phyloP scores from a whole-genome alignment of 371 early-diverging fungal genomes.

The Apophysomyces variabilis region DNA sequence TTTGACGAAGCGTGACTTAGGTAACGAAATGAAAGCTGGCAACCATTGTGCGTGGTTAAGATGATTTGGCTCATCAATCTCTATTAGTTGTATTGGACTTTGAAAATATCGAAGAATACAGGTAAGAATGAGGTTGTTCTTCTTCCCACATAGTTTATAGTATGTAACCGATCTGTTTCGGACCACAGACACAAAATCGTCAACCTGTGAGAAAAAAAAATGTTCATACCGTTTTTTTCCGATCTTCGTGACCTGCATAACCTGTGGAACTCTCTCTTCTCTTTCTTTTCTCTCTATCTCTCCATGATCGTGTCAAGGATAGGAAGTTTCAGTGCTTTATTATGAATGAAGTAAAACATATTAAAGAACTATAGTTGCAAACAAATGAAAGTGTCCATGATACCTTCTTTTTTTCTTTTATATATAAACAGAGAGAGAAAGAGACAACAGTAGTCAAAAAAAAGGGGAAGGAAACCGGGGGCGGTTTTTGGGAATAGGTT shows the following conservation, averaged over 20 bases:
- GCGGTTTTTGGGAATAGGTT: constrained; percentile 9
- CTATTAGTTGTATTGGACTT: constrained; percentile 66
- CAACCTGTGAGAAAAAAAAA: constrained; percentile 18
- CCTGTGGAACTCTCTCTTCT: background rate
- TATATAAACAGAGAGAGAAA: too few relatives aligned
- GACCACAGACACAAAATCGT: constrained; percentile 22
- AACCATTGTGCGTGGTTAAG: background rate
- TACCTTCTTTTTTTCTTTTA: too few relatives aligned
- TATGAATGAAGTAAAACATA: constrained; percentile 2
- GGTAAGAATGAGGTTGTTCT: constrained; percentile 25
- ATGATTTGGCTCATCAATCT: constrained; percentile 1
- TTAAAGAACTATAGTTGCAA: constrained; percentile 3
- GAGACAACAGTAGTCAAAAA: background rate
- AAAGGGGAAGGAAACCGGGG: background rate
- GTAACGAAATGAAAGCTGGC: constrained; percentile 9
- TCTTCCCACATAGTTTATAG: background rate
- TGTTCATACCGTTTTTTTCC: constrained; percentile 4
- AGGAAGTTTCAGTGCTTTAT: constrained; percentile 2
- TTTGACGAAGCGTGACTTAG: constrained; percentile 81
- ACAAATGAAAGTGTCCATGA: background rate
- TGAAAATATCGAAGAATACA: constrained; percentile 85
- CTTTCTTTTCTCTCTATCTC: too few relatives aligned
- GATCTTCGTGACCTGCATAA: constrained; percentile 12
- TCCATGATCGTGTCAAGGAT: constrained; percentile 6
- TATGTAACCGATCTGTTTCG: background rate